These are phyloP conservation scores for Clitopilus hobsonii DNA, from an alignment of 768 basidiomycete species.

Conservation along the genomic window DNA sequence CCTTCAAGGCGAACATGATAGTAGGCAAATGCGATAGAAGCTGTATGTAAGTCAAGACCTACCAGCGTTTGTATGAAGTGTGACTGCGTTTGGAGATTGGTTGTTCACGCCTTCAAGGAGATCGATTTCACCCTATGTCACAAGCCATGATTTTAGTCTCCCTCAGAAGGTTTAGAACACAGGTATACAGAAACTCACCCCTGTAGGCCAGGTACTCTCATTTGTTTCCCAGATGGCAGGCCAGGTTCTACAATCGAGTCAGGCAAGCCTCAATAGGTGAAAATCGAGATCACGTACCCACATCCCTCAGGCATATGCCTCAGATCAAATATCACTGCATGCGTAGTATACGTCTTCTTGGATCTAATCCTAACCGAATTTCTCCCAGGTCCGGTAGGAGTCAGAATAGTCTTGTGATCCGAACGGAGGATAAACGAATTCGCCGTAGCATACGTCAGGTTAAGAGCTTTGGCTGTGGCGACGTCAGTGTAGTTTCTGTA, in stretches of 20 bases:
- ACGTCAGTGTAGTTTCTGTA: not conserved
- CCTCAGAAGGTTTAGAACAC: constrained; percentile 48
- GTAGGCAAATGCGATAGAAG: not conserved
- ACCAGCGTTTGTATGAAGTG: constrained; percentile 53
- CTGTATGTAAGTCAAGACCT: constrained; percentile 3
- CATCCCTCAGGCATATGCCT: constrained; percentile 33
- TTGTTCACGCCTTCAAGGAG: constrained; percentile 59
- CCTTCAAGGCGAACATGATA: not conserved
- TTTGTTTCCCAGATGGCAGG: constrained; percentile 56
- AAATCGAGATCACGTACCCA: constrained; percentile 17
- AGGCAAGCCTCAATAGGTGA: not conserved
- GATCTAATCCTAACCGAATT: constrained; percentile 24
- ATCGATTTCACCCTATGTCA: constrained; percentile 37
- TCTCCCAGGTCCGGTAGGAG: constrained; percentile 39
- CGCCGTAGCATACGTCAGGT: constrained; percentile 40
- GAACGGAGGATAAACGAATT: constrained; percentile 43
- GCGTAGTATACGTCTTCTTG: not conserved
- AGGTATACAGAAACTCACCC: constrained; percentile 16
- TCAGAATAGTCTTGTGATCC: constrained; percentile 36
- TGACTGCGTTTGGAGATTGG: constrained; percentile 41
- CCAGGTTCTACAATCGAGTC: constrained; percentile 26
- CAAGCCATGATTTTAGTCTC: constrained; percentile 24
- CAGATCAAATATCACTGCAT: not conserved
- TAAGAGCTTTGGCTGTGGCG: constrained; percentile 13
- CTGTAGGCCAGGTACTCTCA: constrained; percentile 44